A percentile compares a stretch with the other conserved stretches of the same genome.
Conservation (phyloP, 495 filamentous ascomycete genomes). For the Annulohypoxylon stygium region DNA sequence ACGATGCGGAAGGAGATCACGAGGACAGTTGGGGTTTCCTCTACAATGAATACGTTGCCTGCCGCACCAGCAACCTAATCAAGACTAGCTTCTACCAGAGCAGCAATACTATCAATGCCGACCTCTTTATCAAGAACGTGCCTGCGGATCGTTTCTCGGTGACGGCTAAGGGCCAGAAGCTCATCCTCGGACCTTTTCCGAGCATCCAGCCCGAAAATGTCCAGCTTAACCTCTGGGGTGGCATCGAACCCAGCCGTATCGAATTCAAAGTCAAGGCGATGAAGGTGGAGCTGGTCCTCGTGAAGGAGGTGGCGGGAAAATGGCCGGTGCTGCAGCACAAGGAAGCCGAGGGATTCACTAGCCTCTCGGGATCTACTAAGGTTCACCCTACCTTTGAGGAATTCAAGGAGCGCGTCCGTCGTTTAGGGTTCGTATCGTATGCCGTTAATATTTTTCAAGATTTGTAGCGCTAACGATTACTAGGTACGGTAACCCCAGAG, state of each 20-base stretch:
- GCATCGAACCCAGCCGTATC: constrained; percentile 71
- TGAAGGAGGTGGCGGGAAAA: constrained; percentile 77
- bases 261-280: constrained; percentile 75
- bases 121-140: constrained; percentile 57
- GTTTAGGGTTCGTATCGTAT: constrained; percentile 42
- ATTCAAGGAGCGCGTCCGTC: constrained; percentile 32
- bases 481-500: constrained; percentile 34
- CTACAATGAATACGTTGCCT: constrained; percentile 37
- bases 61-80: constrained; percentile 15
- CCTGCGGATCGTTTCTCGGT: constrained; percentile 53
- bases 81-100: constrained; percentile 58
- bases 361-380: constrained; percentile 26
- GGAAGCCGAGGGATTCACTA: constrained; percentile 46
- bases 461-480: constrained; percentile 22
- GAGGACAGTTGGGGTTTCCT: constrained; percentile 33
- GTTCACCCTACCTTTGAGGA: constrained; percentile 23
- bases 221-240: constrained; percentile 75
- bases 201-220: constrained; percentile 55
- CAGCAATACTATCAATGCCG: constrained; percentile 51
- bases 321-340: constrained; percentile 78
- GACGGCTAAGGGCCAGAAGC: constrained; percentile 44
- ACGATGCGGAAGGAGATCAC: background rate
- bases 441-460: background rate
- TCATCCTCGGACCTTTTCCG: constrained; percentile 39
- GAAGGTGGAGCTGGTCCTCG: constrained; percentile 86